These are phyloP conservation scores for Vachellia pachyceras DNA, from an alignment of 306 rosid species.

Conservation along the genomic window DNA sequence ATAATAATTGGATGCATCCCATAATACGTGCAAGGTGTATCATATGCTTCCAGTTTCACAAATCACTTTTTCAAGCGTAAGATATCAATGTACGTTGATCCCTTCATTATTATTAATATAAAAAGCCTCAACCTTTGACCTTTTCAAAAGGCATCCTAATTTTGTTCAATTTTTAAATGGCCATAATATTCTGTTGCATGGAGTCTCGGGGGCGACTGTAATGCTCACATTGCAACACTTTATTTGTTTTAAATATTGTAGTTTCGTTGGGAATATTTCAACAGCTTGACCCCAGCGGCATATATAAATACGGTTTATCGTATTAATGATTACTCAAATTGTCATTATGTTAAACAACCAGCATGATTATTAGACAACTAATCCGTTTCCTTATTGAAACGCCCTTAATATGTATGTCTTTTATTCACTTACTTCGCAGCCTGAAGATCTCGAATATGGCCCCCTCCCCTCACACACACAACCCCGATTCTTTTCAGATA, in stretches of 20 bases:
- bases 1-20: background rate
- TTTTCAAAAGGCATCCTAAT: background rate
- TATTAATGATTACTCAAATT: background rate
- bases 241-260: slow-evolving; percentile 14
- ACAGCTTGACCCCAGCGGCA: slow-evolving; percentile 1
- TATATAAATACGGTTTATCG: background rate
- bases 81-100: background rate
- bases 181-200: background rate
- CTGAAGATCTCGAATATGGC: too few species aligned
- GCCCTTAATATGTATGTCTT: background rate
- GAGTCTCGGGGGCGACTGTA: background rate
- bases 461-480: too few species aligned
- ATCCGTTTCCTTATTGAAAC: background rate
- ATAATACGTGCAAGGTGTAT: background rate
- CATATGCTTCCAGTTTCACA: slow-evolving; percentile 1
- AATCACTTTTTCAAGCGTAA: slow-evolving; percentile 12
- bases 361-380: slow-evolving; percentile 7
- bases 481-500: too few species aligned
- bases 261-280: slow-evolving; percentile 9
- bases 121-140: background rate
- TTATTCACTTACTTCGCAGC: background rate
- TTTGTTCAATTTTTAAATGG: background rate
- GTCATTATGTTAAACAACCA: slow-evolving; percentile 25
- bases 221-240: background rate
- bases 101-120: background rate